Evolutionary conservation across 192 early-diverging fungal genomes (phyloP).

Genomic region (Mortierella antarctica): DNA sequence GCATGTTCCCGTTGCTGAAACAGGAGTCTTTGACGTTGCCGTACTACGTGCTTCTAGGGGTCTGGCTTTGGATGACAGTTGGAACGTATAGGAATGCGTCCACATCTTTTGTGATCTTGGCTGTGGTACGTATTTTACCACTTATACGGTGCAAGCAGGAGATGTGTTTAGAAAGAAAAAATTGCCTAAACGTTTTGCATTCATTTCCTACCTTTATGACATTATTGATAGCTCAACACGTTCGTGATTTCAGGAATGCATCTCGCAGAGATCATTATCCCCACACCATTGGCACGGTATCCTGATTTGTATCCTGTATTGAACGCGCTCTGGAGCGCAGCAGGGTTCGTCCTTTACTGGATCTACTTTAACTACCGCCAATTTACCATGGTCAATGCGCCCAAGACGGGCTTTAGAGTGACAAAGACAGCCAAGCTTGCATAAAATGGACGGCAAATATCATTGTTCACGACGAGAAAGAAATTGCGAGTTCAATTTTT

Average conservation of each 20-base stretch:
- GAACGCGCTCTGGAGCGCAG: conserved; percentile 78
- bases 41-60: conserved; percentile 71
- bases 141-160: neutral
- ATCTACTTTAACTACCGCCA: conserved; percentile 82
- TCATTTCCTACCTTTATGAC: conserved; percentile 11
- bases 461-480: neutral
- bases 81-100: conserved; percentile 22
- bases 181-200: conserved; percentile 4
- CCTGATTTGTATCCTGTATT: conserved; percentile 88
- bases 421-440: conserved; percentile 22
- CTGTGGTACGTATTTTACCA: conserved; percentile 34
- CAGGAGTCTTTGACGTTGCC: conserved; percentile 78
- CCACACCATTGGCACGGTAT: conserved; percentile 70
- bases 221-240: conserved; percentile 7
- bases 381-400: conserved; percentile 45
- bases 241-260: conserved; percentile 59
- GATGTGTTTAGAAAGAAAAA: neutral
- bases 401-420: conserved; percentile 31
- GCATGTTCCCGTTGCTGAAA: conserved; percentile 89
- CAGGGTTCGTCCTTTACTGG: conserved; percentile 73
- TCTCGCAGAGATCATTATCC: conserved; percentile 63
- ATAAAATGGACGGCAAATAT: neutral
- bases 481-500: neutral
- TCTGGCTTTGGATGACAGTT: conserved; percentile 80
- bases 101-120: conserved; percentile 19